Evolutionary conservation across 2,329 filamentous ascomycete species (phyloP).

Genomic region (Botrytis paeoniae): DNA sequence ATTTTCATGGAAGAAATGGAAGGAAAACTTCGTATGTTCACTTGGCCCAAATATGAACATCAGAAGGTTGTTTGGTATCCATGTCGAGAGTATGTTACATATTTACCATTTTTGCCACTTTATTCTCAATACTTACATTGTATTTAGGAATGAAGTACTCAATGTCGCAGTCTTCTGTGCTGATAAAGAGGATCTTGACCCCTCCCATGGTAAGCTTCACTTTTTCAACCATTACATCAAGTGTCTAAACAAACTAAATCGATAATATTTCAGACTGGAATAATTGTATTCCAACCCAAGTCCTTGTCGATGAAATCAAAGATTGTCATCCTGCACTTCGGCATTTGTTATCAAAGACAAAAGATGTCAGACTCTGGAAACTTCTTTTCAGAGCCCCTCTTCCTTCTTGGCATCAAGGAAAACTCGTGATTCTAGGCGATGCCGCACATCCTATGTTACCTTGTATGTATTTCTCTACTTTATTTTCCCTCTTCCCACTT

Average conservation of each 20-base stretch:
- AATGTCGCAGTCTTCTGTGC: conserved; percentile 23
- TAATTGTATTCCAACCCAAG: background rate
- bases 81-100: conserved; percentile 43
- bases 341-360: background rate
- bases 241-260: background rate
- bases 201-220: background rate
- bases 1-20: conserved; percentile 34
- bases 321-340: conserved; percentile 27
- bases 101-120: conserved; percentile 41
- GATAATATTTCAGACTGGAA: background rate
- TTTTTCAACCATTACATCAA: background rate
- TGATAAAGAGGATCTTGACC: conserved; percentile 16
- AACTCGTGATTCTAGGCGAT: conserved; percentile 61
- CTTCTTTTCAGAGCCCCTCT: conserved; percentile 35
- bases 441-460: conserved; percentile 68
- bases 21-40: conserved; percentile 37
- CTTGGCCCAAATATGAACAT: conserved; percentile 42
- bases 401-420: conserved; percentile 50
- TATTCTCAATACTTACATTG: conserved; percentile 20
- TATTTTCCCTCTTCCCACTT: background rate
- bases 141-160: conserved; percentile 24
- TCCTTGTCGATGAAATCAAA: conserved; percentile 20
- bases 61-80: conserved; percentile 48
- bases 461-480: conserved; percentile 25
- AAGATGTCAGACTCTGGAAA: conserved; percentile 17